These are phyloP conservation scores for Gaertneriomyces semiglobifer DNA, from an alignment of 192 early-diverging fungal species.

Conservation along the genomic window DNA sequence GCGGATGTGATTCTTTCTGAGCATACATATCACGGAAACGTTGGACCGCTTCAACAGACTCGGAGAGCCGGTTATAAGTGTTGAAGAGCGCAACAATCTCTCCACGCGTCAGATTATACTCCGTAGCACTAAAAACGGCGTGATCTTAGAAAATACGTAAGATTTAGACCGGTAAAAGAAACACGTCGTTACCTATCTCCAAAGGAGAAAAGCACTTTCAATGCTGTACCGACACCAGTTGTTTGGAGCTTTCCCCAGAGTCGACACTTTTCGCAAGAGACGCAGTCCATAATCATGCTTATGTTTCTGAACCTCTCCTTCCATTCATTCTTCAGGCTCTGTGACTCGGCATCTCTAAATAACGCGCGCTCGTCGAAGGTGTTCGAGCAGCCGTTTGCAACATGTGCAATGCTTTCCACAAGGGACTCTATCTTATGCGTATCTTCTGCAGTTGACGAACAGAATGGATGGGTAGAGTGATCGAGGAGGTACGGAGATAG, in stretches of 20 bases:
- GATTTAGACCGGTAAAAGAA: background rate
- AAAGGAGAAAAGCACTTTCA: conserved; percentile 94
- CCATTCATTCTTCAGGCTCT: conserved; percentile 74
- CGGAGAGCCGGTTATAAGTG: conserved; percentile 82
- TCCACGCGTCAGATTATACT: conserved; percentile 58
- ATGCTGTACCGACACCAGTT: conserved; percentile 68
- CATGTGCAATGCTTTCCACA: conserved; percentile 56
- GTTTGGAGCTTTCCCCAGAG: conserved; percentile 98
- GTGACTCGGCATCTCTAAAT: conserved; percentile 59
- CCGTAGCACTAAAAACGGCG: conserved; percentile 44
- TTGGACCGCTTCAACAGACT: conserved; percentile 76
- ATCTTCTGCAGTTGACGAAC: conserved; percentile 51
- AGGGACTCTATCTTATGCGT: conserved; percentile 38
- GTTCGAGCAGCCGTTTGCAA: conserved; percentile 61
- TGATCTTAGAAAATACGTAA: background rate
- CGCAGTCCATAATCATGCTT: conserved; percentile 98
- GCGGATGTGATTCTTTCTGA: conserved; percentile 24
- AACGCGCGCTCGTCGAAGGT: conserved; percentile 90
- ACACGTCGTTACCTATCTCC: conserved; percentile 60
- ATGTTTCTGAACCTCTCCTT: conserved; percentile 93
- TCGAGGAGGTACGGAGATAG: conserved; percentile 67
- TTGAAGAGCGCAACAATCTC: conserved; percentile 93
- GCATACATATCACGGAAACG: conserved; percentile 55
- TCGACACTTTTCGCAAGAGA: conserved; percentile 96
- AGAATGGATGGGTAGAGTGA: conserved; percentile 60